Percentiles rank a stretch among this genome's conserved stretches.
Conservation (phyloP, 495 filamentous ascomycete species). For the Lentithecium fluviatile region DNA sequence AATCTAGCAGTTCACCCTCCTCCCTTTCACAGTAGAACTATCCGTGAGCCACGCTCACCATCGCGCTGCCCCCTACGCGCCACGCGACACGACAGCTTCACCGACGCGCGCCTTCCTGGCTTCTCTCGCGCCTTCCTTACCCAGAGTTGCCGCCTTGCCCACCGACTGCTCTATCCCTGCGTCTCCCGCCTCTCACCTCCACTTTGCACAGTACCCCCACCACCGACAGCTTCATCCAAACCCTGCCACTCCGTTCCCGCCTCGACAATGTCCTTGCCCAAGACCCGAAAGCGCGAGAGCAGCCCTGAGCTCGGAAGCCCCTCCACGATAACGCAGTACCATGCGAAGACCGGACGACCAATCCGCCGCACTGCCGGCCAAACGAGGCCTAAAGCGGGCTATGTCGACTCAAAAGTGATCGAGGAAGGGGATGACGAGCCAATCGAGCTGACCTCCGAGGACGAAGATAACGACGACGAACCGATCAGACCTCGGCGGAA, state of each 20-base stretch:
- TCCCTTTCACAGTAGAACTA: too few relatives aligned
- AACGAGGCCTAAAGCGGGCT: conserved; percentile 15
- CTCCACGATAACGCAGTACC: conserved; percentile 19
- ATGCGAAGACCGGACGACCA: conserved; percentile 30
- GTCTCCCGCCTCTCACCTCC: too few relatives aligned
- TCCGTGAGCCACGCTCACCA: too few relatives aligned
- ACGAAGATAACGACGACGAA: conserved; percentile 32
- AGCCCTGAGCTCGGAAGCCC: conserved; percentile 26
- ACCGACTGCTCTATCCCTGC: neutral
- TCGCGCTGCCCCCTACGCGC: neutral
- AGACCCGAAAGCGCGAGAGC: conserved; percentile 4
- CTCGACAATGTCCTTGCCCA: neutral
- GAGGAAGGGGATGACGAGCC: conserved; percentile 32
- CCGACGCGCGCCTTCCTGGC: neutral
- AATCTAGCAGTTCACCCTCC: too few relatives aligned
- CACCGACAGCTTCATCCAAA: neutral
- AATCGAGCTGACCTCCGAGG: conserved; percentile 25
- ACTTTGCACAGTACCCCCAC: too few relatives aligned
- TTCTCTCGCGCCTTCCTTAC: neutral
- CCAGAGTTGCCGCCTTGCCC: neutral
- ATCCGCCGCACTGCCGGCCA: conserved; percentile 27
- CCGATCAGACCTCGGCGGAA: conserved; percentile 4
- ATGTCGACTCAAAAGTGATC: conserved; percentile 28
- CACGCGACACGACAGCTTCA: too few relatives aligned
- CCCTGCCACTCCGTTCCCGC: neutral